phyloP scores from a whole-genome alignment of 306 rosid species.

The Fragaria ananassa region DNA sequence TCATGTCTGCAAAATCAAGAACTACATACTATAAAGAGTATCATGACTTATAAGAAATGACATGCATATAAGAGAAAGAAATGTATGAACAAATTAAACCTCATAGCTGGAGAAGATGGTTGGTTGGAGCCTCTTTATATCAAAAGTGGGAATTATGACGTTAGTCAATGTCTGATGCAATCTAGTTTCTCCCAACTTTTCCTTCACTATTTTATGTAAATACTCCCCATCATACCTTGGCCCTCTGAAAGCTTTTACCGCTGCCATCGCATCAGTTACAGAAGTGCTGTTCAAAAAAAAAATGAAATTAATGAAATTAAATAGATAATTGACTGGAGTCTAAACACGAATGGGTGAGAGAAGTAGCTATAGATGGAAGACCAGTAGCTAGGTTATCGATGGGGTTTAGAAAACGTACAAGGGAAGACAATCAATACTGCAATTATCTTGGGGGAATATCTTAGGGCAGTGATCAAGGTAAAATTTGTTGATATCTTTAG shows the following conservation, averaged over 20 bases:
- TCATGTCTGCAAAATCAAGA: background rate
- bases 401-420: background rate
- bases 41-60: background rate
- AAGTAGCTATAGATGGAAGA: background rate
- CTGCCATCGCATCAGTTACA: background rate
- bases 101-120: conserved; percentile 38
- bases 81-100: conserved; percentile 4
- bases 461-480: background rate
- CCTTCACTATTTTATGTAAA: conserved; percentile 30
- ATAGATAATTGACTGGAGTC: background rate
- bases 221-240: conserved; percentile 40
- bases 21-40: background rate
- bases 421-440: conserved; percentile 4
- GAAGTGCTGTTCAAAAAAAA: background rate
- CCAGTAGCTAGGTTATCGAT: background rate
- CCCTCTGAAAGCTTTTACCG: conserved; percentile 18
- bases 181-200: conserved; percentile 29
- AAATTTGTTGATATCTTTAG: background rate
- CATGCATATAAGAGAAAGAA: background rate
- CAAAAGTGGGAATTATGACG: conserved; percentile 42
- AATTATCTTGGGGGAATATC: conserved; percentile 2
- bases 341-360: background rate
- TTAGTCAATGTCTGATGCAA: conserved; percentile 37
- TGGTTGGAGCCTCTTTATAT: conserved; percentile 37
- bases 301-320: too few species aligned